Evolutionary conservation across 768 basidiomycete genomes (phyloP).

Genomic region (Russula sp.): DNA sequence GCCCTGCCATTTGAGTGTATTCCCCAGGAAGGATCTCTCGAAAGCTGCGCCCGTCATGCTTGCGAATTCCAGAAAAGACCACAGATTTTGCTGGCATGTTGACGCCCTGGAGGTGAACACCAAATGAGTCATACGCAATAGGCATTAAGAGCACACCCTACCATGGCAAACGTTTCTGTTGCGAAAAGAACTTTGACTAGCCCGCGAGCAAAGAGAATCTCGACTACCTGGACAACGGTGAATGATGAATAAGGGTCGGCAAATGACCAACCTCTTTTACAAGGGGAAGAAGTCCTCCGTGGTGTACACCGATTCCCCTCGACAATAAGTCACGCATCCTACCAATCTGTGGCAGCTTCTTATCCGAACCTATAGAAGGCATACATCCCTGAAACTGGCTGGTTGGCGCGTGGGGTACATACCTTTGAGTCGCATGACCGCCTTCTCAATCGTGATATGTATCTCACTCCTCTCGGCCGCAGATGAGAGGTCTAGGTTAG

Average conservation of each 20-base stretch:
- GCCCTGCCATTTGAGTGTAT: slow-evolving; percentile 99
- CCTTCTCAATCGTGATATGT: slow-evolving; percentile 90
- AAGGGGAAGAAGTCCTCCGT: slow-evolving; percentile 91
- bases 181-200: slow-evolving; percentile 96
- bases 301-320: slow-evolving; percentile 95
- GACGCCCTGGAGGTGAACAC: slow-evolving; percentile 65
- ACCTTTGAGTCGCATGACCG: slow-evolving; percentile 89
- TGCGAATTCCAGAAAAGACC: slow-evolving; percentile 90
- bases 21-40: slow-evolving; percentile 86
- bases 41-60: slow-evolving; percentile 92
- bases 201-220: slow-evolving; percentile 92
- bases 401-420: slow-evolving; percentile 11
- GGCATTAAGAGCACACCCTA: slow-evolving; percentile 32
- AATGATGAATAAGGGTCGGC: neutral
- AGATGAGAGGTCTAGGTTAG: slow-evolving; percentile 81
- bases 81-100: slow-evolving; percentile 99
- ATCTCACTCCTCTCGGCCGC: slow-evolving; percentile 95
- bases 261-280: slow-evolving; percentile 77
- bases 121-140: neutral
- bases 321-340: slow-evolving; percentile 85
- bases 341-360: slow-evolving; percentile 85
- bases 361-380: slow-evolving; percentile 66
- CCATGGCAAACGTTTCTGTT: slow-evolving; percentile 99
- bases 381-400: neutral
- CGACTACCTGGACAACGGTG: slow-evolving; percentile 62